Evolutionary conservation across 2,329 filamentous ascomycete genomes (phyloP).

Genomic region (Grosmannia huntii): DNA sequence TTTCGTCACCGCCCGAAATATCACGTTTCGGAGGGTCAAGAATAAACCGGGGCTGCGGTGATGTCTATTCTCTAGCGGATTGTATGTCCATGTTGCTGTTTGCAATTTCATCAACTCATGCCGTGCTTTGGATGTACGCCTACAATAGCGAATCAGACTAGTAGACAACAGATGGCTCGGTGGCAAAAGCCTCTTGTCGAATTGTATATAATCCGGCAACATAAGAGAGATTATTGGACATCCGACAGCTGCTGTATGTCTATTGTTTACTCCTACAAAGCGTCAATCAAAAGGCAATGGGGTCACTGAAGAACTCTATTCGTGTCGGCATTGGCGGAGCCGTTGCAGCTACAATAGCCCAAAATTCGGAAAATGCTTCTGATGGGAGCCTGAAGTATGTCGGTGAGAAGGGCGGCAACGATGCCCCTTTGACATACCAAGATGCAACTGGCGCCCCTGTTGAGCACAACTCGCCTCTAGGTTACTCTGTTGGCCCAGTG

Average conservation of each 20-base stretch:
- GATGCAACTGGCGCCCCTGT: constrained; percentile 50
- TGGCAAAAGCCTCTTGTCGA: too few relatives aligned
- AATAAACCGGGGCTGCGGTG: neutral
- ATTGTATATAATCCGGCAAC: neutral
- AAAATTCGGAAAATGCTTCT: neutral
- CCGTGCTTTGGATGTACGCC: neutral
- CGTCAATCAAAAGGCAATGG: neutral
- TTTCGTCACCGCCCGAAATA: neutral
- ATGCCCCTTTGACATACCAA: constrained; percentile 22
- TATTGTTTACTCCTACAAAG: neutral
- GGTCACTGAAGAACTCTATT: neutral
- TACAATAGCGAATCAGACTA: neutral
- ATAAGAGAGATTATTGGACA: neutral
- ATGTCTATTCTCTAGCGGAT: neutral
- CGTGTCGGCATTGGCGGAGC: neutral
- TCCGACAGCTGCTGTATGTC: too few relatives aligned
- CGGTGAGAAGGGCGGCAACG: constrained; percentile 13
- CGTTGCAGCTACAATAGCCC: neutral
- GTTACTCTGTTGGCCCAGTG: constrained; percentile 41
- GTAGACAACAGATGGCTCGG: too few relatives aligned
- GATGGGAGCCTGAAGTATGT: constrained; percentile 6
- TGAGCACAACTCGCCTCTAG: constrained; percentile 44
- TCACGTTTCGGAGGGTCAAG: neutral
- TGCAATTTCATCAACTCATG: neutral
- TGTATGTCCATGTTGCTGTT: neutral